These are phyloP conservation scores for Tillandsia fasciculata DNA, from an alignment of 176 grass and related monocot genomes.

Conservation along the genomic window DNA sequence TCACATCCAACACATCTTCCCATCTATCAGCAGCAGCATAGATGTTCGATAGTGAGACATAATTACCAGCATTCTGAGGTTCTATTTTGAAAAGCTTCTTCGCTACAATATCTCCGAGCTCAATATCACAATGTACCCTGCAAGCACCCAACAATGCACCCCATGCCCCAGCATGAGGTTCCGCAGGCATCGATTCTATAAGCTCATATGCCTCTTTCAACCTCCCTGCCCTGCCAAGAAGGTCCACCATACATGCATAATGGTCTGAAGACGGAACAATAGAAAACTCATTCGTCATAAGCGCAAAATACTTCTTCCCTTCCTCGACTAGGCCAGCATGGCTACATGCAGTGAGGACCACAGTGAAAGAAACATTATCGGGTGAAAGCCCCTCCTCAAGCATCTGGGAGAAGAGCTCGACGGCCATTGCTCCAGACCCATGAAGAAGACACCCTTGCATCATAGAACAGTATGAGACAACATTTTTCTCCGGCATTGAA, in stretches of 20 bases:
- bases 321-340: slow-evolving; percentile 73
- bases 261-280: slow-evolving; percentile 65
- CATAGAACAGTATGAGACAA: slow-evolving; percentile 76
- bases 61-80: slow-evolving; percentile 79
- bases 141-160: slow-evolving; percentile 77
- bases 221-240: slow-evolving; percentile 58
- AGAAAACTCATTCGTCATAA: slow-evolving; percentile 56
- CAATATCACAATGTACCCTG: slow-evolving; percentile 50
- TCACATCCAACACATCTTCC: slow-evolving; percentile 64
- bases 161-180: slow-evolving; percentile 78
- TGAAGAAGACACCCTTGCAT: slow-evolving; percentile 93
- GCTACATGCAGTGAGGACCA: slow-evolving; percentile 77
- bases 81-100: slow-evolving; percentile 81
- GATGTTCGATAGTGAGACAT: slow-evolving; percentile 78
- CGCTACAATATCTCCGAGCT: slow-evolving; percentile 62
- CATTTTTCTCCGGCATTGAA: slow-evolving; percentile 58
- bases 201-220: slow-evolving; percentile 68
- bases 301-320: slow-evolving; percentile 62
- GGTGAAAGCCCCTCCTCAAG: slow-evolving; percentile 58
- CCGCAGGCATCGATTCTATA: slow-evolving; percentile 53
- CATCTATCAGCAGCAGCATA: slow-evolving; percentile 84
- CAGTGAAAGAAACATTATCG: slow-evolving; percentile 58
- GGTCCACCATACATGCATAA: slow-evolving; percentile 70
- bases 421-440: slow-evolving; percentile 65
- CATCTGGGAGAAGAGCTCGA: slow-evolving; percentile 70